Conservation (phyloP, 768 basidiomycete species). For the Symmetrospora coprosmae region DNA sequence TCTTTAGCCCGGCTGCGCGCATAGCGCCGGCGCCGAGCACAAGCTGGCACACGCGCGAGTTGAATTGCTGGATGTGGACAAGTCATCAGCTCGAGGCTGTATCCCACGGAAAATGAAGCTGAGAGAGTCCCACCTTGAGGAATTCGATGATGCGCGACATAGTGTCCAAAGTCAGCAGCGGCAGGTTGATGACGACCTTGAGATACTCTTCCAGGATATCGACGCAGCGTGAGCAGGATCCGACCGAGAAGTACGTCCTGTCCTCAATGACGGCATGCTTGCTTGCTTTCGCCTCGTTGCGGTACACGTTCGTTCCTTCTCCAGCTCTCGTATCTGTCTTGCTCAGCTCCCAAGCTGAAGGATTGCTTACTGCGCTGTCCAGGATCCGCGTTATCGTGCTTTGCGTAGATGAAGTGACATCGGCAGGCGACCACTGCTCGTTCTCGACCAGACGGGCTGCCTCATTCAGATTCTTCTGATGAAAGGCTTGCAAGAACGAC, state of each 20-base stretch:
- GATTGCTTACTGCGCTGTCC: constrained; percentile 53
- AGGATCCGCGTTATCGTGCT: constrained; percentile 58
- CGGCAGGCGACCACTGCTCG: constrained; percentile 77
- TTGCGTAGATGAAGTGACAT: constrained; percentile 56
- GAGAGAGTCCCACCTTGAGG: constrained; percentile 47
- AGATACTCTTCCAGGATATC: constrained; percentile 68
- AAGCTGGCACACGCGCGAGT: constrained; percentile 93
- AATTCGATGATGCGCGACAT: constrained; percentile 91
- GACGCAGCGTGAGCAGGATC: constrained; percentile 61
- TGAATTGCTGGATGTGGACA: constrained; percentile 52
- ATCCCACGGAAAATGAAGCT: neutral
- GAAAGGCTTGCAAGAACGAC: constrained; percentile 70
- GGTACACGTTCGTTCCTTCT: constrained; percentile 17
- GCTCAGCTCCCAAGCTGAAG: neutral
- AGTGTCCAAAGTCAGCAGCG: constrained; percentile 80
- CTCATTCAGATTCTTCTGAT: constrained; percentile 59
- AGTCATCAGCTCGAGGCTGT: no score
- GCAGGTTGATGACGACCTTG: constrained; percentile 69
- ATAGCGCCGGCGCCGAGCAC: constrained; percentile 98
- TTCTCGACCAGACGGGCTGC: constrained; percentile 87
- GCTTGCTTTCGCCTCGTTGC: constrained; percentile 44
- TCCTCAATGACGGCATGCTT: constrained; percentile 52
- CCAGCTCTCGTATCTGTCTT: no score
- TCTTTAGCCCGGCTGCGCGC: constrained; percentile 90
- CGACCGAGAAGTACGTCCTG: constrained; percentile 66